Conservation (phyloP, 108 stramenopile genomes). For the Bacterosira constricta region DNA sequence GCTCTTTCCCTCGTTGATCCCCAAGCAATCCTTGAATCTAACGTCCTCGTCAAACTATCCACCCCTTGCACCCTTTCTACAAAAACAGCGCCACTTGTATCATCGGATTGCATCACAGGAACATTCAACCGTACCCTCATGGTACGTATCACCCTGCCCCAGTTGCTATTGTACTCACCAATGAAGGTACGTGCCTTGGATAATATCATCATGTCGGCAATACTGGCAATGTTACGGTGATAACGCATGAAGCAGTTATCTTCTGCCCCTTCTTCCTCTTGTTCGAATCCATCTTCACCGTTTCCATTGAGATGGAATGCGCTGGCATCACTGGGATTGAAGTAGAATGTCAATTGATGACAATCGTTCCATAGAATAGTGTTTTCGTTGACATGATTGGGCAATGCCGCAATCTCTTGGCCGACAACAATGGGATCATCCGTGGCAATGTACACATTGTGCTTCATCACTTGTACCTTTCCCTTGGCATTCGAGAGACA, state of each 20-base stretch:
- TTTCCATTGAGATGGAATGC: slow-evolving; percentile 28
- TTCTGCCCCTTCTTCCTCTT: slow-evolving; percentile 19
- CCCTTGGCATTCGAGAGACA: slow-evolving; percentile 14
- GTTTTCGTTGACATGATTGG: slow-evolving; percentile 2
- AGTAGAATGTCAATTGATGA: slow-evolving; percentile 39
- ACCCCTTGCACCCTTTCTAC: neutral
- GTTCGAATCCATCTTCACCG: slow-evolving; percentile 10
- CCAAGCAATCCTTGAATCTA: slow-evolving; percentile 32
- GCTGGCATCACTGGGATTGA: slow-evolving; percentile 27
- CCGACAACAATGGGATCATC: slow-evolving; percentile 41
- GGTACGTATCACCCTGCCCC: slow-evolving; percentile 40
- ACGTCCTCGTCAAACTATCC: slow-evolving; percentile 1
- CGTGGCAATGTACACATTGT: slow-evolving; percentile 44
- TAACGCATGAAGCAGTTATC: slow-evolving; percentile 43
- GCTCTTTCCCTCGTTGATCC: too few relatives aligned
- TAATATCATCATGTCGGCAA: slow-evolving; percentile 42
- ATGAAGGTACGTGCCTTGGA: slow-evolving; percentile 32
- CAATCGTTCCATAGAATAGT: slow-evolving; percentile 21
- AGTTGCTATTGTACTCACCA: slow-evolving; percentile 55
- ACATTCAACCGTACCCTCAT: slow-evolving; percentile 18
- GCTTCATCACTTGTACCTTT: slow-evolving; percentile 1
- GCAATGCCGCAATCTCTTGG: slow-evolving; percentile 28
- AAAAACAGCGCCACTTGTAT: neutral
- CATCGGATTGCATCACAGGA: neutral
- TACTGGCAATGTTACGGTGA: slow-evolving; percentile 42